Percentiles rank a stretch among this genome's conserved stretches.
Evolutionary conservation across 2,329 filamentous ascomycete species (phyloP).

Genomic region (Teratosphaeria destructans): DNA sequence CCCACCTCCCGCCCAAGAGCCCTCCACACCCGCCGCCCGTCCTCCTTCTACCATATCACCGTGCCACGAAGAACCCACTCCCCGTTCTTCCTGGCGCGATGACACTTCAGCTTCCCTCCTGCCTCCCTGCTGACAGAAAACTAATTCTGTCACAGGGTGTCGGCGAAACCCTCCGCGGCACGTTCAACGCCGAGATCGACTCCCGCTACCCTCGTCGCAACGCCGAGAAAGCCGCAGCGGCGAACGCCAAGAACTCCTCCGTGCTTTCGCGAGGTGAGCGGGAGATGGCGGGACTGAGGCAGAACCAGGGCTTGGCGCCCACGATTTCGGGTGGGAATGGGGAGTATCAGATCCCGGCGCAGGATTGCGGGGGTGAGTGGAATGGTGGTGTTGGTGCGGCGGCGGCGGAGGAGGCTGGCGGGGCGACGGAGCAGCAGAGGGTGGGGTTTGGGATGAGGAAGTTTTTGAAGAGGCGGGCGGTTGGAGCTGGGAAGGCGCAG

Average conservation of each 20-base stretch:
- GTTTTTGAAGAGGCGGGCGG: constrained; percentile 2
- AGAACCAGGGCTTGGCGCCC: not conserved
- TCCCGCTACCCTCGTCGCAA: constrained; percentile 16
- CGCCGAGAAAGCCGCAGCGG: constrained; percentile 17
- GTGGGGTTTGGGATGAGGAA: not conserved
- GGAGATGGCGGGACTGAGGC: constrained; percentile 14
- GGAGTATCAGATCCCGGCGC: not conserved
- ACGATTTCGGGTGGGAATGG: not conserved
- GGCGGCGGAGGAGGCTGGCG: not conserved
- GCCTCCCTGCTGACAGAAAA: not conserved
- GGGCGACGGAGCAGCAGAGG: not conserved
- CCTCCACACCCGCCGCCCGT: not conserved
- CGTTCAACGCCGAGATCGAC: constrained; percentile 24
- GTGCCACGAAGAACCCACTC: not conserved
- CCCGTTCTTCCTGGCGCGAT: not conserved
- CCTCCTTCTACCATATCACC: not conserved
- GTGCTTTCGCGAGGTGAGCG: constrained; percentile 15
- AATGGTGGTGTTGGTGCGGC: not conserved
- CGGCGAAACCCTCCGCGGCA: constrained; percentile 24
- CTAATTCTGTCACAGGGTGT: constrained; percentile 15
- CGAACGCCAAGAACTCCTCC: constrained; percentile 18
- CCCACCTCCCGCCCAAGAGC: not conserved
- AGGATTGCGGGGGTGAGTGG: not conserved
- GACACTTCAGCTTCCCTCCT: not conserved
- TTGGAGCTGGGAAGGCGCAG: not conserved